Evolutionary conservation across 2,329 filamentous ascomycete species (phyloP), one percentile per base, ranked within the genome.

Genomic region (Eutypa lata): DNA sequence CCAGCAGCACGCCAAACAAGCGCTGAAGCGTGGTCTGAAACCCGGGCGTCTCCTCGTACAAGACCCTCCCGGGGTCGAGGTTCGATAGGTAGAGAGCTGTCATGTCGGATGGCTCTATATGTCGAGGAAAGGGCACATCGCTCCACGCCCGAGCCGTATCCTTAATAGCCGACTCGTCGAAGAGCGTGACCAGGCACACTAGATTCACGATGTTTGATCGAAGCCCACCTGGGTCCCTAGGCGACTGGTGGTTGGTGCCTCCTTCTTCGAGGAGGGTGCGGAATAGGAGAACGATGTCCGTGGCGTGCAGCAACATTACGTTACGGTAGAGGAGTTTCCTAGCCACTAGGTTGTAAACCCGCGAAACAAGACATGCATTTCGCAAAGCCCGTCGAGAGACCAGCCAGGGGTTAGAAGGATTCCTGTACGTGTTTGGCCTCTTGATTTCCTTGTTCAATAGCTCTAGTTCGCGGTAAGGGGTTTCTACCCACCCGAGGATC

Each of bases 181-280:
- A 45, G 19, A 45, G 42, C 42, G 42, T 45, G 21, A 45, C 42
- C 22, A 45, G 42, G 26, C 42, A 45, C 16, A n/a, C 42, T n/a
- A 45, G 42, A 6, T 26, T 45, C 42, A 16, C 22, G 22, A 45
- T 45, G 22, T 11, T 45, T 16, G 42, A 24, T n/a, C 42, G 42
- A 26, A 45, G 38, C 38, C 38, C 38, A 45, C n/a, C 13, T 16
- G 13, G 21, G 42, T 24, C n/a, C 1, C 22, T n/a, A 21, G 22
- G 16, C 22, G n/a, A n/a, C 7, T 13, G 13, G 13, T 13, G 7
- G 22, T 24, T 45, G 1, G 42, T 11, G 42, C 42, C 2, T 24
- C 42, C 42, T 26, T 45, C 42, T n/a, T 45, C 42, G 42, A 45
- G 42, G n/a, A 45, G 42, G 22, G 42, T 45, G 42, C 42, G 42